Base-by-base conservation (phyloP, 192 early-diverging fungal genomes). In the Coemansia sp. region DNA sequence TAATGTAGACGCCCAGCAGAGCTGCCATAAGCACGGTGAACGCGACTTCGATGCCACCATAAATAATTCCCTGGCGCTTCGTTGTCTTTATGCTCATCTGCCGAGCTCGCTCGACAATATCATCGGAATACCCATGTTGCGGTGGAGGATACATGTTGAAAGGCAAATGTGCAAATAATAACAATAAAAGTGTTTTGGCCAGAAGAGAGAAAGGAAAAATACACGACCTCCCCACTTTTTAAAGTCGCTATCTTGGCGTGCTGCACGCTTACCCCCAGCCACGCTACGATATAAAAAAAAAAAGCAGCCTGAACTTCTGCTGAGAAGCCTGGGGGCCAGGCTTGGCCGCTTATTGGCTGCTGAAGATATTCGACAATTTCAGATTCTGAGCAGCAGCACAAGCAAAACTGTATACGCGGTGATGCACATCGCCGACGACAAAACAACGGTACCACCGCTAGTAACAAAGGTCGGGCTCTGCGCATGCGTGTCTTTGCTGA, bases 391-490 rank as follows among this genome's bases (percentile, higher is more conserved):
- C 22, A 79, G 62, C 49, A 79, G 54, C 7, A 72, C 65, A n/a
- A 72, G 47, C 27, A 79, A 62, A 25, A 53, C 76, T 1, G 63
- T 40, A 21, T 79, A 72, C 12, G 76, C 76, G 19, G 59, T 47
- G 35, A 71, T 14, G 52, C 76, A 79, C 68, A 77, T 77, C 1
- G 30, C 56, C 1, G 46, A 69, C 8, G 76, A 69, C 43, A 79
- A 33, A 42, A 71, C 48, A 27, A 72, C 69, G 0, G 69, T 72
- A 4, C 56, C 51, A 2, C 69, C 69, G 30, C 76, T 72, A 30
- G 76, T 72, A 32, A 62, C 56, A 65, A 79, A 71, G 12, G 56
- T 21, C 3, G 76, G 69, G 27, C 38, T 58, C 3, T 72, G 69
- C 0, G 76, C 69, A 58, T 71, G 65, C 16, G 53, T 46, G 33